A percentile compares a stretch with the other conserved stretches of the same genome.
phyloP scores from a whole-genome alignment of 2,329 filamentous ascomycete genomes.

The Exophiala bonariae region DNA sequence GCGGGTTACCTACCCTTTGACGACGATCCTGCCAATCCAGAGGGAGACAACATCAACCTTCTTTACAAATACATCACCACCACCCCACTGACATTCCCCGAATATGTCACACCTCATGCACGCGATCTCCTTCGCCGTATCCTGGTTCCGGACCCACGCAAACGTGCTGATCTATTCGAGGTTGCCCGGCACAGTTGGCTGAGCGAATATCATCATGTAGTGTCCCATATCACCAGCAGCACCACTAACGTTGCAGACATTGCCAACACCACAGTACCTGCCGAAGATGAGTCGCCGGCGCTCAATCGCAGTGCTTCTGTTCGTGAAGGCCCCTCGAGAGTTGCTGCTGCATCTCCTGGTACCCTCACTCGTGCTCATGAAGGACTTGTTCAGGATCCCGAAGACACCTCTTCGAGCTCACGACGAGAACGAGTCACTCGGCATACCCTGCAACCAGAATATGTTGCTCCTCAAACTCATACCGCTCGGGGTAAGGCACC shows the following conservation, averaged over 20 bases:
- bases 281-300: constrained; percentile 57
- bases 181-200: constrained; percentile 98
- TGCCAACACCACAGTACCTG: constrained; percentile 70
- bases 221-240: constrained; percentile 94
- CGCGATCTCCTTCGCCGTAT: constrained; percentile 90
- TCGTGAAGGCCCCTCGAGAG: constrained; percentile 56
- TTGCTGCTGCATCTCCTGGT: constrained; percentile 12
- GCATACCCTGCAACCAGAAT: constrained; percentile 94
- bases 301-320: constrained; percentile 90
- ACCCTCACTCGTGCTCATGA: constrained; percentile 44
- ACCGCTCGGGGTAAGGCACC: constrained; percentile 68
- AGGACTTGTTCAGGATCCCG: constrained; percentile 43
- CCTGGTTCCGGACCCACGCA: constrained; percentile 89
- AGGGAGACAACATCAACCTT: constrained; percentile 98
- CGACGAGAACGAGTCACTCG: constrained; percentile 78
- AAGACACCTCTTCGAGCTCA: constrained; percentile 63
- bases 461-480: constrained; percentile 86
- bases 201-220: constrained; percentile 93
- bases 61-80: constrained; percentile 99
- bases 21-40: constrained; percentile 95
- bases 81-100: constrained; percentile 93
- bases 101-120: constrained; percentile 97
- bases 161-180: constrained; percentile 93
- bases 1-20: constrained; percentile 97
- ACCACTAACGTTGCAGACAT: constrained; percentile 86